phyloP scores from a whole-genome alignment of 352 stramenopile genomes.

The Pythium diclinum region DNA sequence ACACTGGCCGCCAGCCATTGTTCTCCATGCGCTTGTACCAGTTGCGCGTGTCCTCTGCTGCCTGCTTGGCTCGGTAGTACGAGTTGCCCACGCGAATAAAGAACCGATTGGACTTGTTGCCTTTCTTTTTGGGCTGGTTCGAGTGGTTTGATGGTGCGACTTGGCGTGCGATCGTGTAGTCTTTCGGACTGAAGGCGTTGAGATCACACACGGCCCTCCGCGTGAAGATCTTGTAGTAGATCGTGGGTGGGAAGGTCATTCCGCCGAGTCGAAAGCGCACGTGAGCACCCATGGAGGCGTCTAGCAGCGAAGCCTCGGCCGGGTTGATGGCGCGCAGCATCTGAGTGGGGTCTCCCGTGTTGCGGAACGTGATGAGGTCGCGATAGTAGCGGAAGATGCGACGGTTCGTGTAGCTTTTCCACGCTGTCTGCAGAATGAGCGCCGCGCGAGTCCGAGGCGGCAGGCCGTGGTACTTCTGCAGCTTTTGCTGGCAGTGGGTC shows the following conservation, averaged over 20 bases:
- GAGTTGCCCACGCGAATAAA: conserved; percentile 75
- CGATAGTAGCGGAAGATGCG: conserved; percentile 80
- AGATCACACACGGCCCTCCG: conserved; percentile 84
- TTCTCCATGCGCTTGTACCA: conserved; percentile 90
- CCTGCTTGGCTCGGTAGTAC: conserved; percentile 59
- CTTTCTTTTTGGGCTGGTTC: conserved; percentile 15
- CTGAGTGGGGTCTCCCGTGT: conserved; percentile 65
- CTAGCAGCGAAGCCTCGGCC: conserved; percentile 66
- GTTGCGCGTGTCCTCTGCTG: conserved; percentile 46
- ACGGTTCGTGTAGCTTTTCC: conserved; percentile 72
- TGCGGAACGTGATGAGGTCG: conserved; percentile 78
- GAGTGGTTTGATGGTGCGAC: conserved; percentile 29
- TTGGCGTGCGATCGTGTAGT: conserved; percentile 72
- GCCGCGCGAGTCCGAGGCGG: conserved; percentile 43
- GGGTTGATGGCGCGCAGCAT: conserved; percentile 88
- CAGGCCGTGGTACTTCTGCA: conserved; percentile 27
- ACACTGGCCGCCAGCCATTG: conserved; percentile 90
- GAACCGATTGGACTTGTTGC: conserved; percentile 23
- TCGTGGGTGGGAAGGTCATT: conserved; percentile 85
- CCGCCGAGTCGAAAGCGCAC: conserved; percentile 89
- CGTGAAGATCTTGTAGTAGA: conserved; percentile 95
- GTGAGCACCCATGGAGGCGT: conserved; percentile 74
- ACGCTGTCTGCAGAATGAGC: conserved; percentile 51
- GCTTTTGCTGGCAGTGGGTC: conserved; percentile 42
- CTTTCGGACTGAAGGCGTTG: conserved; percentile 87